These are phyloP conservation scores for Lyophyllum semitale DNA, from an alignment of 768 basidiomycete genomes.

Conservation along the genomic window DNA sequence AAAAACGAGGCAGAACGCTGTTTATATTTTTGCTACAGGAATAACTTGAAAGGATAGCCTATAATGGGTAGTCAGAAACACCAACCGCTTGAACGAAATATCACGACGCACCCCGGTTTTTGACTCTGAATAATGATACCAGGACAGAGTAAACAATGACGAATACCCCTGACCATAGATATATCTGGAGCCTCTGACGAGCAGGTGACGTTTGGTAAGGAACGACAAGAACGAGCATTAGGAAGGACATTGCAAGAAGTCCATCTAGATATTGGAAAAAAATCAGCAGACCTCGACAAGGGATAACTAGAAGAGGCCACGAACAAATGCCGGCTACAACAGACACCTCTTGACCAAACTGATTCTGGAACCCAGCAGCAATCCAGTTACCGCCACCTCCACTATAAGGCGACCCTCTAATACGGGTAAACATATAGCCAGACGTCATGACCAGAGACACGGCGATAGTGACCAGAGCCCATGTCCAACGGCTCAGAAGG, in stretches of 20 bases:
- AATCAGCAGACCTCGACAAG: background rate
- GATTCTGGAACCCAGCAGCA: constrained; percentile 84
- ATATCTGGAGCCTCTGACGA: constrained; percentile 84
- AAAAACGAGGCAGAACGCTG: background rate
- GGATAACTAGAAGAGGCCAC: constrained; percentile 36
- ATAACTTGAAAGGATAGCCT: constrained; percentile 84
- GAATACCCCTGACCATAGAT: constrained; percentile 83
- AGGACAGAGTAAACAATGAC: constrained; percentile 87
- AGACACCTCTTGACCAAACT: constrained; percentile 91
- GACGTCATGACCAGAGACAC: constrained; percentile 82
- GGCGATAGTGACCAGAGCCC: constrained; percentile 64
- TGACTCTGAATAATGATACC: constrained; percentile 84
- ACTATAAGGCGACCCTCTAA: constrained; percentile 75
- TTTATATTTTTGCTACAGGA: constrained; percentile 35
- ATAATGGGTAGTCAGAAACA: constrained; percentile 1
- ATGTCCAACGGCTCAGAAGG: constrained; percentile 73
- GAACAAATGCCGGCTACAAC: constrained; percentile 84
- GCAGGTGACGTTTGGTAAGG: constrained; percentile 73
- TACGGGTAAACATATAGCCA: constrained; percentile 96
- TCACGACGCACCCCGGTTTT: constrained; percentile 73
- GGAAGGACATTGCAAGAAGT: constrained; percentile 72
- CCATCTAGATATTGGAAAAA: constrained; percentile 67
- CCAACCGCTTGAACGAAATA: background rate
- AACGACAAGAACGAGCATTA: constrained; percentile 79
- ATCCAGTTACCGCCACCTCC: constrained; percentile 76